Conservation (phyloP, 345 rosid genomes). For the Bruguiera parviflora region DNA sequence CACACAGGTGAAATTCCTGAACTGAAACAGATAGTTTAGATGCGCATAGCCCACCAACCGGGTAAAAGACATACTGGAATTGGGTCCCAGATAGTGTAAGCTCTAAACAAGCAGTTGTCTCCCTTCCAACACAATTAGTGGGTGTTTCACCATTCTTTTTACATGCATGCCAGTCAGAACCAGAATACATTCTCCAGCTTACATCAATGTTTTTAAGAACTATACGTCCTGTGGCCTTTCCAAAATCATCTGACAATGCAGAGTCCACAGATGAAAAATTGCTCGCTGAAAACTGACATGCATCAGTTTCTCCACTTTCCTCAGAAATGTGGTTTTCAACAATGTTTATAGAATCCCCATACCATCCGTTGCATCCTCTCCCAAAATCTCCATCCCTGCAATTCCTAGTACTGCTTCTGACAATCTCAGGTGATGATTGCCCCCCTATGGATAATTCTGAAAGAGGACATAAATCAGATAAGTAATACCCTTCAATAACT, state of each 20-base stretch:
- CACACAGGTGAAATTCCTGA: constrained; percentile 71
- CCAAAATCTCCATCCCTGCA: constrained; percentile 41
- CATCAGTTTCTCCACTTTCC: constrained; percentile 42
- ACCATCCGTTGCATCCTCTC: constrained; percentile 74
- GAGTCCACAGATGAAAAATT: constrained; percentile 29
- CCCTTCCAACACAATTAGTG: constrained; percentile 41
- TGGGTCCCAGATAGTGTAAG: constrained; percentile 60
- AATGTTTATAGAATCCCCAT: constrained; percentile 49
- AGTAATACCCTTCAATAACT: constrained; percentile 75
- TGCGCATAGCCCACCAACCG: constrained; percentile 52
- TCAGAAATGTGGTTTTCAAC: constrained; percentile 78
- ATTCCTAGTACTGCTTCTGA: constrained; percentile 30
- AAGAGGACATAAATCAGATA: constrained; percentile 49
- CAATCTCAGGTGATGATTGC: constrained; percentile 30
- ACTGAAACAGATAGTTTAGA: constrained; percentile 66
- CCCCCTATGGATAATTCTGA: constrained; percentile 55
- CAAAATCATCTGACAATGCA: constrained; percentile 34
- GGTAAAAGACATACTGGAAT: constrained; percentile 57
- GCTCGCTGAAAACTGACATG: constrained; percentile 44
- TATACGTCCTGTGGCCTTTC: constrained; percentile 52
- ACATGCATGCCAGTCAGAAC: constrained; percentile 68
- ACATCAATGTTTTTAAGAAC: constrained; percentile 54
- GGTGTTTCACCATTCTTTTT: constrained; percentile 26
- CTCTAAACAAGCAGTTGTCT: constrained; percentile 59
- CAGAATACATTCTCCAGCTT: constrained; percentile 80